phyloP scores from a whole-genome alignment of 768 basidiomycete species.

The Leccinum uliginosum region DNA sequence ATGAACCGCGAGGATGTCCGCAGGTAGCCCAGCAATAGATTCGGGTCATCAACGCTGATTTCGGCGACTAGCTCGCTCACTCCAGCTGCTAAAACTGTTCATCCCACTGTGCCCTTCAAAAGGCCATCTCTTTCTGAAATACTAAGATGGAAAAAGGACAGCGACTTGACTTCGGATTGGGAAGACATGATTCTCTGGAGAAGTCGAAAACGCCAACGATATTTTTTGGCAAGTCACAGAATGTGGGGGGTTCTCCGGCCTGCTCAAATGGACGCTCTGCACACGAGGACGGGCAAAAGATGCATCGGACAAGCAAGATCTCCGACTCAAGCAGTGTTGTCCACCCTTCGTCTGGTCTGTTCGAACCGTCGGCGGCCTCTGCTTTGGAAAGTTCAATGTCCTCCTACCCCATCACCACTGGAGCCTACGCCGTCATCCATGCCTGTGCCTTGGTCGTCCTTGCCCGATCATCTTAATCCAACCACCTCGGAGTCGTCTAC shows the following conservation, averaged over 20 bases:
- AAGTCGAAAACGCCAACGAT: slow-evolving; percentile 48
- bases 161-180: slow-evolving; percentile 56
- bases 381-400: slow-evolving; percentile 32
- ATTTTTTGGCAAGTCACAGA: slow-evolving; percentile 22
- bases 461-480: slow-evolving; percentile 64
- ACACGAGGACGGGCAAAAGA: slow-evolving; percentile 33
- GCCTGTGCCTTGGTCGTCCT: slow-evolving; percentile 73
- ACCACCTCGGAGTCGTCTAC: slow-evolving; percentile 76
- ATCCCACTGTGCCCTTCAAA: slow-evolving; percentile 42
- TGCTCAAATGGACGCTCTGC: slow-evolving; percentile 26
- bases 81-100: slow-evolving; percentile 30
- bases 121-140: slow-evolving; percentile 69
- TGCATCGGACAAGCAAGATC: slow-evolving; percentile 33
- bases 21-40: slow-evolving; percentile 70
- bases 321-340: slow-evolving; percentile 22
- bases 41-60: slow-evolving; percentile 41
- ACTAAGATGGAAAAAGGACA: slow-evolving; percentile 52
- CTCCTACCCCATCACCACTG: slow-evolving; percentile 42
- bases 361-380: slow-evolving; percentile 16
- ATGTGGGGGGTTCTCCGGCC: slow-evolving; percentile 28
- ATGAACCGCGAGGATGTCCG: slow-evolving; percentile 75
- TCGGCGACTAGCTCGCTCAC: slow-evolving; percentile 34
- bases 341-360: slow-evolving; percentile 16
- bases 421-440: slow-evolving; percentile 62
- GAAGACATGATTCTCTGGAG: slow-evolving; percentile 51